Base-by-base conservation (phyloP, 306 rosid species). In the Gillenia trifoliata region DNA sequence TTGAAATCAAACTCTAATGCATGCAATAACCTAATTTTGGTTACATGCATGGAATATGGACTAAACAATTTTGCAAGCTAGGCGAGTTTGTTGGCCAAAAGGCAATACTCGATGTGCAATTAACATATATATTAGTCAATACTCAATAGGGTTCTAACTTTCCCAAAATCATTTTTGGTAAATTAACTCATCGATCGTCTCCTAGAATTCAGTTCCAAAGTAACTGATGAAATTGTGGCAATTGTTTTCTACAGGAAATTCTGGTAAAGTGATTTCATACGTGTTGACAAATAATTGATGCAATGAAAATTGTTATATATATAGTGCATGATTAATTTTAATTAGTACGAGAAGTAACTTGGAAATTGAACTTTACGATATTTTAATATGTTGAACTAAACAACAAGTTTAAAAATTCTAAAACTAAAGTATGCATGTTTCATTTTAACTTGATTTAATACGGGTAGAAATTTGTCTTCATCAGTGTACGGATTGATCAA, bases 171-270 rank as follows among this genome's bases (percentile, higher is more conserved):
- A 5, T 22, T 23, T 64, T 72, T 38, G 29, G 23, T 70, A 40
- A 55, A 64, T 72, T 34, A 65, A 66, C 26, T 30, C 65, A 28
- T 59, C 45, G 10, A 28, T 59, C 45, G 10, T 43, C 11, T 78
- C 77, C 74, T 72, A 56, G 64, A 72, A 78, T 57, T 66, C 73
- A 66, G 78, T 72, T 78, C 82, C 67, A 41, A 28, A 55, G 28
- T 61, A 8, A 29, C 28, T 10, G 40, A 66, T 61, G 15, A 36
- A 71, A 34, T n/a, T n/a, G 13, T 70, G 52, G 17, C n/a, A 47
- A 70, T 45, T 25, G 26, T 17, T 69, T n/a, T 47, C 34, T 64
- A 16, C 13, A n/a, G 19, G 16, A 12, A 49, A 62, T 30, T 52
- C 60, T 52, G 57, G 50, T 29, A 57, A 57, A 68, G 78, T 22